Evolutionary conservation across 2,329 filamentous ascomycete genomes (phyloP).

Genomic region (Clonostachys sp.): DNA sequence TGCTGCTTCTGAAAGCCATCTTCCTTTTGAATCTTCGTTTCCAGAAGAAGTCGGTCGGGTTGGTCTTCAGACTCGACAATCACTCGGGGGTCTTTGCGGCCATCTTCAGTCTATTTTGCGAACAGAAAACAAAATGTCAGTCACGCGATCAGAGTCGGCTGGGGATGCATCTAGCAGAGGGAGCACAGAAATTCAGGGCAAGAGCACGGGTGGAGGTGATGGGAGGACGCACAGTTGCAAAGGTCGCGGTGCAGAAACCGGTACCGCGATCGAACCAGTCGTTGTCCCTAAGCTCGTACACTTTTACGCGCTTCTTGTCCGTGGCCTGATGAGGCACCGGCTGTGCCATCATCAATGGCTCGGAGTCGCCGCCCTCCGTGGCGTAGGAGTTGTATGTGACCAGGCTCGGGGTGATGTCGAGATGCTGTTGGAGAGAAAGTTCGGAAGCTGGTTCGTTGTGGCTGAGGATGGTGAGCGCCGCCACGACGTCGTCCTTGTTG

Average conservation of each 20-base stretch:
- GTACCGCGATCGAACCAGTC: conserved; percentile 99
- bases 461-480: conserved; percentile 51
- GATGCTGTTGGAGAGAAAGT: conserved; percentile 56
- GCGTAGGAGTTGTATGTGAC: conserved; percentile 43
- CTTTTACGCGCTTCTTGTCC: conserved; percentile 83
- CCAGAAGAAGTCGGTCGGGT: conserved; percentile 74
- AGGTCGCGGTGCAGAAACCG: conserved; percentile 78
- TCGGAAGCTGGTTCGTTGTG: conserved; percentile 42
- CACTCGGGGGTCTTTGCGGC: conserved; percentile 78
- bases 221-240: conserved; percentile 3
- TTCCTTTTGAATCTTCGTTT: conserved; percentile 87
- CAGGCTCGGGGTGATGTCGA: conserved; percentile 50
- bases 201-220: not conserved
- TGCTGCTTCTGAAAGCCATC: conserved; percentile 98
- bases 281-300: conserved; percentile 97
- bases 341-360: conserved; percentile 68
- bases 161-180: not conserved
- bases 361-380: conserved; percentile 45
- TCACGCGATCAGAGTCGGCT: not conserved
- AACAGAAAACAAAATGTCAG: conserved; percentile 10
- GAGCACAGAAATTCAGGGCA: not conserved
- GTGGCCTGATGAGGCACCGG: conserved; percentile 63
- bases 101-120: conserved; percentile 43
- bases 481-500: conserved; percentile 37
- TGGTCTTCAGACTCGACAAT: conserved; percentile 92